Evolutionary conservation across 2,329 filamentous ascomycete genomes (phyloP).

Genomic region (Aspergillus sp.): DNA sequence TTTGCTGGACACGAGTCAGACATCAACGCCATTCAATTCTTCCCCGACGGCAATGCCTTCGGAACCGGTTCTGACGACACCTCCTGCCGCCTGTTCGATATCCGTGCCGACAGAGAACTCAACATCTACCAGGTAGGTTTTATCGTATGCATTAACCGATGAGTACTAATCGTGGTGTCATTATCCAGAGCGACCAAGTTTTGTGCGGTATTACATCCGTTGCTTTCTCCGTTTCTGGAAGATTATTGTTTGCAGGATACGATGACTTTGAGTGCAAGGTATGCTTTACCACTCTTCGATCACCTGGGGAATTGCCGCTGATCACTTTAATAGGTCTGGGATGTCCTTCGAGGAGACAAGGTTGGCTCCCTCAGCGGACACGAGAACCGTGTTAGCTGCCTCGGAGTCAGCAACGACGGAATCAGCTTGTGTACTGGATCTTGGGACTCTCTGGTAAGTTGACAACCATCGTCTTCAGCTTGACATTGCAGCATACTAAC

Average conservation of each 20-base stretch:
- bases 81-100: constrained; percentile 95
- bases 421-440: constrained; percentile 99
- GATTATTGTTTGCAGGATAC: constrained; percentile 92
- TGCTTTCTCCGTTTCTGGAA: constrained; percentile 92
- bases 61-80: constrained; percentile 97
- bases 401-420: constrained; percentile 97
- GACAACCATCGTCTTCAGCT: background rate
- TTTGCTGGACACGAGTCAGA: constrained; percentile 98
- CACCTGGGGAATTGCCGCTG: constrained; percentile 6
- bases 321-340: constrained; percentile 70
- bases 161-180: background rate
- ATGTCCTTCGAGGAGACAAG: constrained; percentile 92
- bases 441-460: constrained; percentile 94
- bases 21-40: constrained; percentile 99
- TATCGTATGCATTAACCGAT: background rate
- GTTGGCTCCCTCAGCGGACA: constrained; percentile 95
- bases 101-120: constrained; percentile 81
- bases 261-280: constrained; percentile 99
- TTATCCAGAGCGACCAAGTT: constrained; percentile 80
- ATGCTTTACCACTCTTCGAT: constrained; percentile 26
- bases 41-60: constrained; percentile 97
- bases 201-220: constrained; percentile 98
- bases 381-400: constrained; percentile 97
- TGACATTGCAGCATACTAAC: constrained; percentile 5
- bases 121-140: constrained; percentile 60